Evolutionary conservation across 148 eudicot genomes (phyloP).

Genomic region (Pouteria glomerata): DNA sequence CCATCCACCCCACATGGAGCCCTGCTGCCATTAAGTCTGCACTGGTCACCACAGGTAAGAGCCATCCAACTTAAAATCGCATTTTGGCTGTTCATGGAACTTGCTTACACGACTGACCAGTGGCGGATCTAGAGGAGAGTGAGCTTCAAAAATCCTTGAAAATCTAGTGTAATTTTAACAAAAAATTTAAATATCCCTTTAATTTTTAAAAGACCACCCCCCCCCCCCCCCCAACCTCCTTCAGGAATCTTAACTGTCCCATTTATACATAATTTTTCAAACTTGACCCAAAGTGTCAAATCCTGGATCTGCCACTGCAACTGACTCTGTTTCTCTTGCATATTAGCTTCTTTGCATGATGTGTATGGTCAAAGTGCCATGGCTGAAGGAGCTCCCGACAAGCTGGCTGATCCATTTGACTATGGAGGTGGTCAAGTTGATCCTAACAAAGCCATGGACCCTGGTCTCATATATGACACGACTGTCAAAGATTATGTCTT

Average conservation of each 20-base stretch:
- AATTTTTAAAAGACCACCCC: no score
- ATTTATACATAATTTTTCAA: no score
- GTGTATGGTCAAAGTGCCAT: conserved; percentile 14
- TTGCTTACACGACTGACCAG: not conserved
- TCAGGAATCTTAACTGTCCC: no score
- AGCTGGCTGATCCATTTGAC: conserved; percentile 40
- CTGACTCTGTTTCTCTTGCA: not conserved
- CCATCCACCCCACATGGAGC: conserved; percentile 48
- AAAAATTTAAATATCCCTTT: no score
- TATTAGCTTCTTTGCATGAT: conserved; percentile 25
- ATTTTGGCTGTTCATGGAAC: not conserved
- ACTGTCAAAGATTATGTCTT: conserved; percentile 22
- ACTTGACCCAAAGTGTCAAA: no score
- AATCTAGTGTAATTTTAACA: no score
- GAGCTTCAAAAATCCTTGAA: no score
- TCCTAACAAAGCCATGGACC: conserved; percentile 35
- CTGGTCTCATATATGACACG: conserved; percentile 45
- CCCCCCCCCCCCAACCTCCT: no score
- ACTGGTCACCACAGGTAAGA: conserved; percentile 44
- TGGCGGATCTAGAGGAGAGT: no score
- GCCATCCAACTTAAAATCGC: not conserved
- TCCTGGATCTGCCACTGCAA: no score
- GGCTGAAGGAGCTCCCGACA: conserved; percentile 35
- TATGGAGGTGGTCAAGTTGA: conserved; percentile 38
- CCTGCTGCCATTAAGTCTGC: conserved; percentile 61